A percentile compares a stretch with the other conserved stretches of the same genome.
These are phyloP conservation scores for Exophiala lecanii-corni DNA, from an alignment of 2,329 filamentous ascomycete genomes.

Conservation along the genomic window DNA sequence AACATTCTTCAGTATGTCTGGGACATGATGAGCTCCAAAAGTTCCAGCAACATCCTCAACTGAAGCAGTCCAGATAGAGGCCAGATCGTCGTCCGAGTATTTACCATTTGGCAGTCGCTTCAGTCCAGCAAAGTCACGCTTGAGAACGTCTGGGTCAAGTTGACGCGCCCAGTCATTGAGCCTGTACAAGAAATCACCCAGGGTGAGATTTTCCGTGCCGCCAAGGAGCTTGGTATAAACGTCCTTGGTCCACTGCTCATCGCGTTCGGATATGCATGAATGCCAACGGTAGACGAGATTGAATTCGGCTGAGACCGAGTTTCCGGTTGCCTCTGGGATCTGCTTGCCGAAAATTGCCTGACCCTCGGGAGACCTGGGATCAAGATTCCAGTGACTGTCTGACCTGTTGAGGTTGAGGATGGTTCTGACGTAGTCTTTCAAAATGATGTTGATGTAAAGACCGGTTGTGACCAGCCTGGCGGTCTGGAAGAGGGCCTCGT, in stretches of 20 bases:
- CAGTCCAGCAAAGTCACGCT: conserved; percentile 48
- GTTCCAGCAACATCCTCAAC: conserved; percentile 58
- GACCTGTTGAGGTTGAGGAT: conserved; percentile 58
- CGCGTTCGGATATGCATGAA: conserved; percentile 55
- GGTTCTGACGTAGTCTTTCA: conserved; percentile 58
- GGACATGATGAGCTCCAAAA: conserved; percentile 58
- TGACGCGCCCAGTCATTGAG: conserved; percentile 39
- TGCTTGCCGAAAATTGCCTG: conserved; percentile 43
- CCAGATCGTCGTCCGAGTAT: conserved; percentile 56
- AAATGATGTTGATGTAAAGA: conserved; percentile 53
- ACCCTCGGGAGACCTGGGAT: conserved; percentile 57
- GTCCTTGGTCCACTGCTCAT: conserved; percentile 59
- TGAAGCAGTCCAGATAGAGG: conserved; percentile 51
- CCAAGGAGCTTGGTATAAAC: conserved; percentile 48
- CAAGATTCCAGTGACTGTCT: conserved; percentile 57
- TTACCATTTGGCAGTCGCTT: conserved; percentile 47
- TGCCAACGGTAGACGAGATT: conserved; percentile 66
- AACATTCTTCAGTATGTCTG: conserved; percentile 54
- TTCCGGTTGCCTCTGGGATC: conserved; percentile 55
- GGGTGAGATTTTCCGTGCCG: conserved; percentile 33
- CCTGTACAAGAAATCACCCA: conserved; percentile 37
- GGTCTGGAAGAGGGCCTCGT: conserved; percentile 54
- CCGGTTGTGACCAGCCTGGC: conserved; percentile 52
- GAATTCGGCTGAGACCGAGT: conserved; percentile 65
- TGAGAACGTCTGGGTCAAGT: conserved; percentile 42